Evolutionary conservation across 768 basidiomycete species (phyloP), one percentile per base, ranked within the genome.

Genomic region (Megacollybia marginata): DNA sequence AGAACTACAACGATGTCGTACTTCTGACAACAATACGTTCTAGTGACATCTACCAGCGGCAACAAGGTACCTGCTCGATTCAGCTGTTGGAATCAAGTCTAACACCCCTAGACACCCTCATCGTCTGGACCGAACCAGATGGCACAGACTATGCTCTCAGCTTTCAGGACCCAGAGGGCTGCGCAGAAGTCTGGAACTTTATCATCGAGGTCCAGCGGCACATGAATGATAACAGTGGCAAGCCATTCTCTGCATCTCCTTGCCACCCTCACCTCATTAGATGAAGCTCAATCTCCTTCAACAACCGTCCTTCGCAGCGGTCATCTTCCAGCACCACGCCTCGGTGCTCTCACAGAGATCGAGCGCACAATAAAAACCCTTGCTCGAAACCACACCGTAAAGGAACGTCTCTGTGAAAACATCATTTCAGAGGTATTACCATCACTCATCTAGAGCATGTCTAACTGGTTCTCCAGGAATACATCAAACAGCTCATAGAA

Each of bases 91-190:
- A 15, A 23, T 52, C n/a, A n/a, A 19, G 33, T 20, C 33, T 52
- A 31, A 40, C 46, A 33, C 13, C 53, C 46, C 31, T 67, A 94
- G 95, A 97, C 61, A 99, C 96, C 11, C 78, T 99, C 44, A 97
- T 99, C 57, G 95, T 97, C 16, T 99, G 96, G 96, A 98, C 95
- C 4, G 95, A 98, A 63, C 88, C 91, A 1, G 86, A 90, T 54
- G 90, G 91, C 28, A 82, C 88, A 34, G 96, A 99, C 66, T 94
- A 96, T 62, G 95, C 95, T 2, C 73, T 99, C 48, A 95, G 92
- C 58, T 99, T 99, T 58, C 95, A 97, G 62, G 95, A 97, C 58
- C 80, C 90, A 1, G 90, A 92, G 54, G 96, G 94, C 31, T 99
- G 95, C 57, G 76, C 83, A 32, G 93, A 98, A 70, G 90, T 98